Evolutionary conservation across 2,329 filamentous ascomycete species (phyloP).

Genomic region (Cryoendolithus antarcticus): DNA sequence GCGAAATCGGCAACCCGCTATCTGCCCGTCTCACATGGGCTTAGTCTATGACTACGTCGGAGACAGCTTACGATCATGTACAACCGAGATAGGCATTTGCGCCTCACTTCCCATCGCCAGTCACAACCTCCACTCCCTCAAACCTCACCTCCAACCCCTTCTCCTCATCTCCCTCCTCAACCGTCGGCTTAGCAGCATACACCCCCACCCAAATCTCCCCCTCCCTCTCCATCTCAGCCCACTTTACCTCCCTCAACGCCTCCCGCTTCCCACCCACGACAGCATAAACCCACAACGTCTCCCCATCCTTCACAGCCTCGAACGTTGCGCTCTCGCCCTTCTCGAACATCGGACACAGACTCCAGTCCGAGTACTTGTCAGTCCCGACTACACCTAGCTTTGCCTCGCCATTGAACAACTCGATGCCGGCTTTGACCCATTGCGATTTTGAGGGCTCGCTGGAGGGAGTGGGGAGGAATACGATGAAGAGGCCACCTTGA

Average conservation of each 20-base stretch:
- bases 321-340: slow-evolving; percentile 15
- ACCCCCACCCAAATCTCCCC: slow-evolving; percentile 45
- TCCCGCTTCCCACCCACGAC: slow-evolving; percentile 29
- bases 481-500: slow-evolving; percentile 49
- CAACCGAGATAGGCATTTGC: too few relatives aligned
- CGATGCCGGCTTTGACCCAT: slow-evolving; percentile 74
- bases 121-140: slow-evolving; percentile 13
- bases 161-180: slow-evolving; percentile 30
- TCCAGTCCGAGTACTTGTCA: slow-evolving; percentile 67
- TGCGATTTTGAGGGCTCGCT: slow-evolving; percentile 29
- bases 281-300: slow-evolving; percentile 57
- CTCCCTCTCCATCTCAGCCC: slow-evolving; percentile 48
- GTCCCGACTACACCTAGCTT: slow-evolving; percentile 62
- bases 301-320: slow-evolving; percentile 30
- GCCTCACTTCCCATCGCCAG: background rate
- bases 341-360: slow-evolving; percentile 41
- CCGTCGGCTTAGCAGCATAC: slow-evolving; percentile 49
- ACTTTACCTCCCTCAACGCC: slow-evolving; percentile 61
- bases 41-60: too few relatives aligned
- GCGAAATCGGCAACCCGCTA: too few relatives aligned
- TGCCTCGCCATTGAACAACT: slow-evolving; percentile 52
- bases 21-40: too few relatives aligned
- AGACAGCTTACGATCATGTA: too few relatives aligned
- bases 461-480: slow-evolving; percentile 10
- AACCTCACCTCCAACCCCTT: slow-evolving; percentile 44